Percentiles rank a stretch among this genome's conserved stretches.
Evolutionary conservation across 2,329 filamentous ascomycete genomes (phyloP).

Genomic region (Alternaria consortialis): DNA sequence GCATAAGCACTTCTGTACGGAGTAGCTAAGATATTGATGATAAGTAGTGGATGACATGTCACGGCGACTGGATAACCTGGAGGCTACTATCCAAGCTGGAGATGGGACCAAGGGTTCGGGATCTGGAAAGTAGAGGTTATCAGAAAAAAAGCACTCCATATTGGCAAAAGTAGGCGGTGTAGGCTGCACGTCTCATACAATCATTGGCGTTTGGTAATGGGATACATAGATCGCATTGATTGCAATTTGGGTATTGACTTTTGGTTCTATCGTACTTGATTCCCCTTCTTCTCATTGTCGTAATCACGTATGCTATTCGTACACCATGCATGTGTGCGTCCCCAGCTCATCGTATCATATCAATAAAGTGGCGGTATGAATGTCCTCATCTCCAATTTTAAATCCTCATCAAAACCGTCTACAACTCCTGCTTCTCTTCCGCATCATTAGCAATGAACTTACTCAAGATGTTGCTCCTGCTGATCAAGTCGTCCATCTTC

Average conservation of each 20-base stretch:
- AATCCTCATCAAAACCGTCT: slow-evolving; percentile 43
- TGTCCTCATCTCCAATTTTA: background rate
- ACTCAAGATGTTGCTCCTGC: slow-evolving; percentile 86
- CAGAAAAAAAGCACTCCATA: background rate
- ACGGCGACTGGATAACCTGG: slow-evolving; percentile 81
- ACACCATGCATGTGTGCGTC: background rate
- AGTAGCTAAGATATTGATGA: background rate
- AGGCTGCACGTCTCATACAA: background rate
- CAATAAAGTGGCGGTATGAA: background rate
- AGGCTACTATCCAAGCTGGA: slow-evolving; percentile 72
- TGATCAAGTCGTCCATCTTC: slow-evolving; percentile 88
- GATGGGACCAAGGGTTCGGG: slow-evolving; percentile 49
- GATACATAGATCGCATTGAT: slow-evolving; percentile 3
- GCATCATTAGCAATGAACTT: slow-evolving; percentile 71
- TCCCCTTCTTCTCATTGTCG: slow-evolving; percentile 25
- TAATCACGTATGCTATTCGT: slow-evolving; percentile 23
- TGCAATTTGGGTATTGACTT: slow-evolving; percentile 12
- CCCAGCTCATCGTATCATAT: background rate
- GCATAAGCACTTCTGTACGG: slow-evolving; percentile 41
- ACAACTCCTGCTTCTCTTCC: slow-evolving; percentile 75
- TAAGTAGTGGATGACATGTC: slow-evolving; percentile 91
- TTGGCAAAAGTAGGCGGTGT: background rate
- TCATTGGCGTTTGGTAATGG: background rate
- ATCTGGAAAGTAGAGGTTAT: slow-evolving; percentile 30
- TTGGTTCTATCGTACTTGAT: background rate